phyloP scores from a whole-genome alignment of 75 land plant species.

The Ceratopteris richardii region DNA sequence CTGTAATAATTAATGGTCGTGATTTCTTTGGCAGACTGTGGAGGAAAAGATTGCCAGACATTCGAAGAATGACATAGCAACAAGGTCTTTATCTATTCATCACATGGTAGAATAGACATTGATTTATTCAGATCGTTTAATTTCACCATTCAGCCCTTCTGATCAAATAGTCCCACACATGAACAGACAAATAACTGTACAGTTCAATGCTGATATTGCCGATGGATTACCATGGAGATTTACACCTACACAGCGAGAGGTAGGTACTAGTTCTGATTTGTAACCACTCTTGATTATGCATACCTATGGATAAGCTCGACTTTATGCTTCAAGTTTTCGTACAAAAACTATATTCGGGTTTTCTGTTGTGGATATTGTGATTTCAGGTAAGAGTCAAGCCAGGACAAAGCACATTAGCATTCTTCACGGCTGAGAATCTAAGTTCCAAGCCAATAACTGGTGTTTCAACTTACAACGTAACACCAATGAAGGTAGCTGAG shows the following conservation, averaged over 20 bases:
- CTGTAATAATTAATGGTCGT: background rate
- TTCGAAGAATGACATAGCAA: constrained; percentile 44
- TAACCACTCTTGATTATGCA: too few relatives aligned
- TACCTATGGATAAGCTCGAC: too few relatives aligned
- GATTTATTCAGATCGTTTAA: background rate
- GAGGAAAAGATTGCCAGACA: constrained; percentile 98
- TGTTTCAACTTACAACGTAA: constrained; percentile 91
- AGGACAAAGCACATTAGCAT: constrained; percentile 96
- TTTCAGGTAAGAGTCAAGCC: constrained; percentile 83
- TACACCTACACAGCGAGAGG: constrained; percentile 87
- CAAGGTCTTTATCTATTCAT: constrained; percentile 31
- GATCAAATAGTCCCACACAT: too few relatives aligned
- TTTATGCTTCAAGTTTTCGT: too few relatives aligned
- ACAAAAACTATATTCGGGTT: background rate
- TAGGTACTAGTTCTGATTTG: too few relatives aligned
- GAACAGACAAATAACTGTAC: constrained; percentile 79
- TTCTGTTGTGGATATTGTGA: too few relatives aligned
- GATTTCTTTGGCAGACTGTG: constrained; percentile 59
- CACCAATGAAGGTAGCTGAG: constrained; percentile 97
- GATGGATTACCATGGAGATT: constrained; percentile 99
- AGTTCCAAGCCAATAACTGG: constrained; percentile 87
- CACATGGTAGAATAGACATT: background rate
- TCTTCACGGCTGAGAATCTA: constrained; percentile 90
- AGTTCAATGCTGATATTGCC: constrained; percentile 97
- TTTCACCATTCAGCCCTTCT: background rate